Conservation (phyloP, 441 rosid genomes). For the Adansonia grandidieri region DNA sequence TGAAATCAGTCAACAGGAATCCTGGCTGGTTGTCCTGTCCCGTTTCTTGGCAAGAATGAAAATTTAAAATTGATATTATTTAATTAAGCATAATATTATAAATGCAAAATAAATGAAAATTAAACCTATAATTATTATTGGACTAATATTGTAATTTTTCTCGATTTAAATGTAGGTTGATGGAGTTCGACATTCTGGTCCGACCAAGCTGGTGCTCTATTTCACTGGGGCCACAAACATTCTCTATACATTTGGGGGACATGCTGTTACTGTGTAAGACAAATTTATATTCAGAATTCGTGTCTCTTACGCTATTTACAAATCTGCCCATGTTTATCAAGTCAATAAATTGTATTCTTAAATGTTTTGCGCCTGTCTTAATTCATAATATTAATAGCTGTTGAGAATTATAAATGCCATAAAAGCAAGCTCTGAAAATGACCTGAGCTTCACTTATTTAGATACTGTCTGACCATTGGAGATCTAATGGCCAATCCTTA, state of each 20-base stretch:
- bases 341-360: slow-evolving; percentile 6
- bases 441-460: slow-evolving; percentile 36
- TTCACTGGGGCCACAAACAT: slow-evolving; percentile 86
- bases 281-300: slow-evolving; percentile 24
- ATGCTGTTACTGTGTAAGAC: slow-evolving; percentile 77
- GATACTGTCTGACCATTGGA: slow-evolving; percentile 38
- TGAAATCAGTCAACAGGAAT: slow-evolving; percentile 36
- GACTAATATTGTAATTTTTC: not conserved
- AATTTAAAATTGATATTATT: not conserved
- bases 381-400: not conserved
- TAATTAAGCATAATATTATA: not conserved
- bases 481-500: slow-evolving; percentile 29
- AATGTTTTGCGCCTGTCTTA: not conserved
- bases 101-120: not conserved
- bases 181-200: slow-evolving; percentile 69
- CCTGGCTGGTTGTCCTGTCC: slow-evolving; percentile 35
- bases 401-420: not conserved
- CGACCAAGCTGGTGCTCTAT: slow-evolving; percentile 60
- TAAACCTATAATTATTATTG: not conserved
- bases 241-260: slow-evolving; percentile 80
- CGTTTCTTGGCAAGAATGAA: slow-evolving; percentile 25
- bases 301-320: slow-evolving; percentile 42
- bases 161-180: slow-evolving; percentile 43
- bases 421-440: slow-evolving; percentile 34
- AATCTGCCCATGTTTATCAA: slow-evolving; percentile 8